Percentiles rank a stretch among this genome's conserved stretches.
Conservation (phyloP, 2,329 filamentous ascomycete species). For the Corynespora cassiicola region DNA sequence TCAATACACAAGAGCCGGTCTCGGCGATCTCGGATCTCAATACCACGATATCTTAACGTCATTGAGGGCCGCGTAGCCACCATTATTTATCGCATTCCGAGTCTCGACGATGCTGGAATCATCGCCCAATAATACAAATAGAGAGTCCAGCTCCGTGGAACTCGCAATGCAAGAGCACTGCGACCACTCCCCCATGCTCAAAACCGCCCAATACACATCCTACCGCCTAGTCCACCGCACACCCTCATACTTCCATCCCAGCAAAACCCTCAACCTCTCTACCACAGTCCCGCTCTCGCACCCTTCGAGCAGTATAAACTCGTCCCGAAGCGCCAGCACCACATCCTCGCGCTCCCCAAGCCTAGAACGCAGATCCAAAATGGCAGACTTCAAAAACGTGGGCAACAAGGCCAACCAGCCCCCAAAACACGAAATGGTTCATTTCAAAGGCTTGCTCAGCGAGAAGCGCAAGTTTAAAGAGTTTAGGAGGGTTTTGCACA, state of each 20-base stretch:
- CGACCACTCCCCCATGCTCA: slow-evolving; percentile 27
- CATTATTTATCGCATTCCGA: no score
- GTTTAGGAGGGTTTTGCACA: slow-evolving; percentile 68
- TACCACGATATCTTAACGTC: no score
- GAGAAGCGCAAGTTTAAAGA: slow-evolving; percentile 62
- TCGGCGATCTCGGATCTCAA: no score
- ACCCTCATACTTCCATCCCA: slow-evolving; percentile 8
- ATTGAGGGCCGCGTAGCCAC: no score
- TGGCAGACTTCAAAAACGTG: slow-evolving; percentile 19
- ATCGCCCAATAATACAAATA: no score
- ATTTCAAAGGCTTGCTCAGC: slow-evolving; percentile 64
- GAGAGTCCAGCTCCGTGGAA: no score
- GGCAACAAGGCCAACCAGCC: slow-evolving; percentile 35
- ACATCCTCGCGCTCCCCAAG: slow-evolving; percentile 5
- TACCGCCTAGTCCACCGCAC: slow-evolving; percentile 20
- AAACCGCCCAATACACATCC: slow-evolving; percentile 23
- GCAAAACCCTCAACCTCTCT: slow-evolving; percentile 7
- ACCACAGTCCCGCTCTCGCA: background rate
- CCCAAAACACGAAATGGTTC: slow-evolving; percentile 60
- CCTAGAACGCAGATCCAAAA: slow-evolving; percentile 5
- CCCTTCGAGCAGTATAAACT: background rate
- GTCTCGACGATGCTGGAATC: no score
- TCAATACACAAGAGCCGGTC: no score
- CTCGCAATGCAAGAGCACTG: slow-evolving; percentile 4
- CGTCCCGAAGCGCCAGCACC: slow-evolving; percentile 2